phyloP scores from a whole-genome alignment of 371 early-diverging fungal species.

The Zopfochytrium polystomum region DNA sequence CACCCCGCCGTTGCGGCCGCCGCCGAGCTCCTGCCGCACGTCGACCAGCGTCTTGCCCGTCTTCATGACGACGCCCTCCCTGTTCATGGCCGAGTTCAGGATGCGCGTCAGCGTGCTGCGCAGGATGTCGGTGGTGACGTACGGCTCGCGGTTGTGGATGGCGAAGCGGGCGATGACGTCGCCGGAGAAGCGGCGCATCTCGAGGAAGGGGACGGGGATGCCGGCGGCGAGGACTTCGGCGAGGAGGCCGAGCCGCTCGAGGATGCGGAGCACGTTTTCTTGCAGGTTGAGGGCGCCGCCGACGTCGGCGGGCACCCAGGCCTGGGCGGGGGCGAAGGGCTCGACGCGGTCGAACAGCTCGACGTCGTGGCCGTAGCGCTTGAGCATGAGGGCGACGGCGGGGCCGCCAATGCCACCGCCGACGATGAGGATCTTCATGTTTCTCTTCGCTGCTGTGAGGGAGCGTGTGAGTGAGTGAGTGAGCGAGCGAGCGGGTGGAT shows the following conservation, averaged over 20 bases:
- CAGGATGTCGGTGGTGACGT: neutral
- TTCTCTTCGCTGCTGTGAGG: neutral
- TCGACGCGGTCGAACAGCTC: neutral
- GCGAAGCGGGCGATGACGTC: neutral
- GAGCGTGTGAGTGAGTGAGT: neutral
- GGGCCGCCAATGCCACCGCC: neutral
- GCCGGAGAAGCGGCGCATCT: neutral
- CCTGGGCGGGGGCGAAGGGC: neutral
- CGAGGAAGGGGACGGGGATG: neutral
- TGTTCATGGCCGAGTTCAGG: neutral
- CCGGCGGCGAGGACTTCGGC: constrained; percentile 2
- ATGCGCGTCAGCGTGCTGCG: constrained; percentile 2
- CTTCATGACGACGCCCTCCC: neutral
- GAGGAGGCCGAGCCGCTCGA: constrained; percentile 11
- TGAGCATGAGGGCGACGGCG: neutral
- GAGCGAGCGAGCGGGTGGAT: neutral
- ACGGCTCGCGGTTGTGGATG: neutral
- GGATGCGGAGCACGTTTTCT: neutral
- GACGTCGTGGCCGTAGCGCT: neutral
- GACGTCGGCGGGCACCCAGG: neutral
- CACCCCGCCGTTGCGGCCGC: neutral
- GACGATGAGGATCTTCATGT: neutral
- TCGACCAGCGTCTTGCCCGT: constrained; percentile 8
- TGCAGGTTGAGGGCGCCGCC: neutral
- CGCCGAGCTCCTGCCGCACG: neutral